phyloP scores from a whole-genome alignment of 108 stramenopile genomes.

The Hondaea fermentalgiana region DNA sequence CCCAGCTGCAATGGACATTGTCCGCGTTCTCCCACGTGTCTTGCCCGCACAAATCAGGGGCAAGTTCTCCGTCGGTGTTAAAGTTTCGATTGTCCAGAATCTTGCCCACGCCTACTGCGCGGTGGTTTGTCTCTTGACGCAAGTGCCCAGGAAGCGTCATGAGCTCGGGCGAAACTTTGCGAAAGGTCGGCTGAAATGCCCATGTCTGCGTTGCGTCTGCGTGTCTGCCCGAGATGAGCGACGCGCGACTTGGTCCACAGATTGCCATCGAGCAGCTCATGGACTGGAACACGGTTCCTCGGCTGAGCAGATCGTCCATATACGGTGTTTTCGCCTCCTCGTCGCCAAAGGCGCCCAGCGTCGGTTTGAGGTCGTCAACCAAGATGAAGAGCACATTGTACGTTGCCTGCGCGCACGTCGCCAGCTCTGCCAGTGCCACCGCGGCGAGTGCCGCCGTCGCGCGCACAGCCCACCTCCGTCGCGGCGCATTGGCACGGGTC shows the following conservation, averaged over 20 bases:
- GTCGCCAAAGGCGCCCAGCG: neutral
- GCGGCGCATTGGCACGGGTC: too few relatives aligned
- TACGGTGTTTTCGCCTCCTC: neutral
- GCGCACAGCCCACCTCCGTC: neutral
- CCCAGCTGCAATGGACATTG: neutral
- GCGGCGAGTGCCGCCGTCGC: neutral
- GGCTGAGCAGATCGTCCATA: neutral
- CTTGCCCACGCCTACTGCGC: neutral
- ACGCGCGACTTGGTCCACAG: slow-evolving; percentile 14
- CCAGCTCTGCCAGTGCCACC: neutral
- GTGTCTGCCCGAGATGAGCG: slow-evolving; percentile 16
- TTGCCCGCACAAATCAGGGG: neutral
- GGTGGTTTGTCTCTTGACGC: neutral
- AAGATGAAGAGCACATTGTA: slow-evolving; percentile 23
- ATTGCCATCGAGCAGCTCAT: neutral
- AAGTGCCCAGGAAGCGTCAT: neutral
- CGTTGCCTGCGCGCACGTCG: neutral
- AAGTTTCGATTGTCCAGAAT: neutral
- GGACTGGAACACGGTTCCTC: neutral
- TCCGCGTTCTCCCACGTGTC: neutral
- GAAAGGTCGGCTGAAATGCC: neutral
- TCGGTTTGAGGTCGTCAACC: slow-evolving; percentile 23
- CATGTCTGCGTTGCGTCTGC: neutral
- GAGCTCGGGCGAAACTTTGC: neutral
- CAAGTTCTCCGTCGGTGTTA: neutral